Evolutionary conservation across 305 asterid species (phyloP), one percentile per base, ranked within the genome.

Genomic region (Fraxinus albicans): DNA sequence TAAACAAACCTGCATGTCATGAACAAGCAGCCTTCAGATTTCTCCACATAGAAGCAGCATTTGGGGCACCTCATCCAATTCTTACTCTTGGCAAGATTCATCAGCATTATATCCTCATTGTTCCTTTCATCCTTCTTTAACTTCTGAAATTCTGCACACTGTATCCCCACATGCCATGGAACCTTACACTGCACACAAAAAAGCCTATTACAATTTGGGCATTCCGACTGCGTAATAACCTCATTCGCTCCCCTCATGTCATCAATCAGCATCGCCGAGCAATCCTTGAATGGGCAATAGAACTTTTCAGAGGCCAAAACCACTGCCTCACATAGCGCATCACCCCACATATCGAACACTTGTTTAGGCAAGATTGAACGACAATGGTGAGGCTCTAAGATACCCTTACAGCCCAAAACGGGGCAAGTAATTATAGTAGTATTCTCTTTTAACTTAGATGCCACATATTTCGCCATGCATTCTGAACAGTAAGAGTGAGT

Each of bases 281-380:
- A 94, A 81, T 91, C 92, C 80, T 90, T 91, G 53, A 74, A 89
- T 0, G 99, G 99, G 79, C 98, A 95, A 23, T 95, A 95, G 8
- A 88, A 89, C 77, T 72, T 93, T 85, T 92, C 88, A 9, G 90
- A 65, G 6, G 76, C 92, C 86, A 91, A 40, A 78, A 94, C 85
- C 81, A 90, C 23, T 0, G 90, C 87, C 84, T 93, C 97, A 0
- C 96, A 93, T 34, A 93, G 82, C 0, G 87, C 92, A 29, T 94
- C 94, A 0, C 93, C 92, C 98, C 97, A 94, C 77, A 95, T 77
- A 55, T 89, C 93, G 13, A 91, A 91, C 10, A 92, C 97, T 47
- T 85, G 81, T 55, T 81, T 42, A 1, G 97, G 93, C 9, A 94
- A 84, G 15, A 94, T 90, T 1, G 88, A 77, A 10, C 88, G 88